Base-by-base conservation (phyloP, 495 filamentous ascomycete genomes). In the Penicillium maclennaniae region DNA sequence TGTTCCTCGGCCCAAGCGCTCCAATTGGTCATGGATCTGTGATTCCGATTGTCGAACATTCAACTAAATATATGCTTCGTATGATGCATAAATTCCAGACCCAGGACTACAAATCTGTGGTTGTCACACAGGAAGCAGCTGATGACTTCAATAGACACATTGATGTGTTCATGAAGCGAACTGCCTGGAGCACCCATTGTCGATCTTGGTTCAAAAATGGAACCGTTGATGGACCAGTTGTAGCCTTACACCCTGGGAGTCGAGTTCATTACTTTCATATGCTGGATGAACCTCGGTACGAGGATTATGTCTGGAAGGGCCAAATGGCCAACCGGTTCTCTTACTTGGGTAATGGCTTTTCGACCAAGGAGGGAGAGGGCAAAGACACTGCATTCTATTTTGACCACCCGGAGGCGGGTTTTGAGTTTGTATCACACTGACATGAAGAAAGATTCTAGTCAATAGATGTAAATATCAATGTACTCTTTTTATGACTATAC, bases 261-360 rank as follows among this genome's bases (percentile, higher is more conserved):
- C 47, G 16, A 7, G 6, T 17, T 2, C 44, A 48, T n/a, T 49
- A 40, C 8, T 40, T 43, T 37, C 45, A 36, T 10, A 54, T 20
- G 6, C 52, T 65, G 19, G 50, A 61, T 12, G 54, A 43, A 38
- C 6, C 51, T 65, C 25, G 55, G 55, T 53, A 50, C 4, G 78
- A 82, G 39, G 73, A 81, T 56, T 81, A 72, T 61, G 64, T 77
- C 4, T 58, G 77, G 49, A 60, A 66, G 53, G 76, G 79, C 49
- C 58, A 63, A 7, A 63, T 64, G 14, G 51, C 53, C 8, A 81
- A 82, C 47, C 59, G 73, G 14, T 80, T 81, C 58, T 53, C 62
- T 6, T 81, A 66, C 58, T 40, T 80, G 40, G 78, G 77, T 0
- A 78, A 79, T 58, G 78, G 79, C 1, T 28, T 28, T 28, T 5